Base-by-base conservation (phyloP, 1,284 basidiomycete species). In the Naganishia albida region DNA sequence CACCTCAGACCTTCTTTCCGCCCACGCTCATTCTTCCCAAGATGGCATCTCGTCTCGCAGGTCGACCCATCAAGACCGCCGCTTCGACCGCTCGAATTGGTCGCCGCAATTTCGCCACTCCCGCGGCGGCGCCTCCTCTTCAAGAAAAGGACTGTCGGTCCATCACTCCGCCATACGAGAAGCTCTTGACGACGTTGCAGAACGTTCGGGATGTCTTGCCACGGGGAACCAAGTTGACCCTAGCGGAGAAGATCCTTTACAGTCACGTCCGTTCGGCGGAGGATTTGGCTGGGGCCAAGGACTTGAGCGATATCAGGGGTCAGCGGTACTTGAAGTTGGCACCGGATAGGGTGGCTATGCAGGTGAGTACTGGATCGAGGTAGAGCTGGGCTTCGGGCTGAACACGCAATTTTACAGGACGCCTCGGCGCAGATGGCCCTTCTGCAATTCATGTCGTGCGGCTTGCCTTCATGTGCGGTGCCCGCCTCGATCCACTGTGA, bases 381-480 rank as follows among this genome's bases (percentile, higher is more conserved):
- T 20, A 30, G 28, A 26, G 26, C 25, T n/a, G n/a, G n/a, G n/a
- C 30, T 30, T 18, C 34, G 53, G 20, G 13, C 38, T 48, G n/a
- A 44, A 26, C 23, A 16, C 49, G 25, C 42, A 28, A 3, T 57
- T 7, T 2, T 52, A 6, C 51, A 75, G 75, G 93, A 98, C 80
- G 96, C 96, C 49, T 97, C 93, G 54, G 96, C 96, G 55, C 96
- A 99, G 89, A 84, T 85, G 83, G 84, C 83, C n/a, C 89, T 96
- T 66, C 81, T 99, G 67, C 96, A 99, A 81, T 99, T 99, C 80
- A 98, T 98, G 91, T 97, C 95, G 66, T 95, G 94, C 64, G 93
- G 92, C 53, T 86, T 98, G 60, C 81, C 87, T 44, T 84, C 84
- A 69, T 91, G 89, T 72, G 90, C 92, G 38, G 95, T 99, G 8